Base-by-base conservation (phyloP, 2,329 filamentous ascomycete species). In the Tolypocladium capitatum region DNA sequence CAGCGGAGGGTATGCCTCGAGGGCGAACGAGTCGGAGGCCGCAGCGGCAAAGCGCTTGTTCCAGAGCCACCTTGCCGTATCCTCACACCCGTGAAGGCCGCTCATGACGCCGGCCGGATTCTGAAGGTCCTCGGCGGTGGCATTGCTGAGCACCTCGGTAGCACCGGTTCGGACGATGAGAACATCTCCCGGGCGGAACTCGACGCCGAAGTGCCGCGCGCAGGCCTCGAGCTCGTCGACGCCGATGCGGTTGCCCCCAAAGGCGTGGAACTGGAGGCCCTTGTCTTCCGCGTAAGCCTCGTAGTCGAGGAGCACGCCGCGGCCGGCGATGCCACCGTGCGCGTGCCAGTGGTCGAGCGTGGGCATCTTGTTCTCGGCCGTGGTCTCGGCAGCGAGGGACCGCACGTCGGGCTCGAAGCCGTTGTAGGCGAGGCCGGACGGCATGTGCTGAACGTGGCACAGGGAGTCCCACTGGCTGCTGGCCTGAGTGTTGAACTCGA, bases 41-140 rank as follows among this genome's bases (percentile, higher is more conserved):
- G 83, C 80, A 1, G 76, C 78, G 0, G 81, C 70, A 54, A 87
- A 86, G 46, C 81, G 80, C 53, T 73, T 76, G 56, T 86, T 80
- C 67, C 84, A 83, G 49, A 86, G 52, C 81, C 82, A 87, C 46
- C 76, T 73, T 8, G 78, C 66, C 4, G 81, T 72, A 41, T 73
- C 72, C 43, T 76, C 63, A 2, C 56, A 58, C 0, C 70, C 73
- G 35, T 78, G 65, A 40, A 73, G 56, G 8, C 74, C 63, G 24
- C 66, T 55, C 5, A 68, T 52, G 58, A 10, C 8, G 14, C 13
- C 20, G 5, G 18, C 7, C 34, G 8, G 18, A 20, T 18, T 3
- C 16, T n/a, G 16, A 18, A 68, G 55, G 10, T 65, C 62, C 2
- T 63, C 61, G 0, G 58, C 56, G 1, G 58, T 63, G 9, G 71